Evolutionary conservation across 257 asterid species (phyloP).

Genomic region (Scutellaria baicalensis): DNA sequence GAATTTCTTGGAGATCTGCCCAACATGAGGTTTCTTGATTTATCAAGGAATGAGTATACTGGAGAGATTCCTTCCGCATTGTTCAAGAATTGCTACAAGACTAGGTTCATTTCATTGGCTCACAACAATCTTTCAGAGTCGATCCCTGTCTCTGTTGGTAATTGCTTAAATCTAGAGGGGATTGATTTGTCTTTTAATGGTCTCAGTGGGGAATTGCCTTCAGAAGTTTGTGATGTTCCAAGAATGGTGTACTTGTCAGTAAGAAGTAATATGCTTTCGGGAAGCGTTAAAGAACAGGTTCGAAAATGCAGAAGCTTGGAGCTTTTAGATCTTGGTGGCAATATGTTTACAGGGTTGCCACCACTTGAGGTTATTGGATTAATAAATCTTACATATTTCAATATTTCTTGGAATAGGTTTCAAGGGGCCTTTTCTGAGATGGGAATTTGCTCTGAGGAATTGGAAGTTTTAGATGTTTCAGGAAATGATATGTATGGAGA

Average conservation of each 20-base stretch:
- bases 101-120: conserved; percentile 68
- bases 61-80: conserved; percentile 48
- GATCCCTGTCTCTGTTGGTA: conserved; percentile 61
- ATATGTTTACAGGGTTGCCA: background rate
- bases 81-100: conserved; percentile 59
- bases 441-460: conserved; percentile 34
- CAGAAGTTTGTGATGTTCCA: conserved; percentile 54
- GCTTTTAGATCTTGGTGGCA: conserved; percentile 71
- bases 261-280: conserved; percentile 67
- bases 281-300: conserved; percentile 50
- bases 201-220: conserved; percentile 59
- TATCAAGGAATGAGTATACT: background rate
- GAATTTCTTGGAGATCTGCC: conserved; percentile 75
- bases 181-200: conserved; percentile 75
- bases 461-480: conserved; percentile 63
- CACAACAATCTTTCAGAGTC: conserved; percentile 69
- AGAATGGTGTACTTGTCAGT: conserved; percentile 56
- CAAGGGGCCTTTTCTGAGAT: conserved; percentile 44
- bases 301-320: conserved; percentile 53
- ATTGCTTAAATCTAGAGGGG: conserved; percentile 76
- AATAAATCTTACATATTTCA: conserved; percentile 51
- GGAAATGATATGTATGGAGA: conserved; percentile 58
- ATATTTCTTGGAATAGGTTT: conserved; percentile 26
- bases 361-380: conserved; percentile 33
- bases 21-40: conserved; percentile 77